Evolutionary conservation across 2,329 filamentous ascomycete species (phyloP).

Genomic region (Fusarium equiseti): DNA sequence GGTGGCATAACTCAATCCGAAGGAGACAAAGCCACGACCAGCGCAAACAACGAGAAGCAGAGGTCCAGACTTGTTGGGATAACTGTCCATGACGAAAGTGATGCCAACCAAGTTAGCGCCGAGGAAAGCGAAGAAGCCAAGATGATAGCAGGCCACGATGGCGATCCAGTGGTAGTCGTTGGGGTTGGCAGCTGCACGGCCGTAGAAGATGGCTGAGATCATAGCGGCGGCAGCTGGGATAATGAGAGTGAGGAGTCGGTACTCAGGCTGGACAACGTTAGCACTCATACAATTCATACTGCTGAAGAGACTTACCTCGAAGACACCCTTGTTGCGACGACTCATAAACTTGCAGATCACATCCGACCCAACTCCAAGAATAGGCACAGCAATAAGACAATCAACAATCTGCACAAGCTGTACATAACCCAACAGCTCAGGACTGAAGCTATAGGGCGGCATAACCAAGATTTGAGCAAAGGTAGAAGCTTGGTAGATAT

Average conservation of each 20-base stretch:
- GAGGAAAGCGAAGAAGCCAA: constrained; percentile 11
- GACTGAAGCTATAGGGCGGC: not conserved
- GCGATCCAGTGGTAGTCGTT: constrained; percentile 16
- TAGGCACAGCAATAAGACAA: constrained; percentile 4
- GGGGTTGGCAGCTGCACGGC: constrained; percentile 2
- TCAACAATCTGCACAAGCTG: constrained; percentile 6
- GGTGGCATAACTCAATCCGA: constrained; percentile 1
- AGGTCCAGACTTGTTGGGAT: constrained; percentile 9
- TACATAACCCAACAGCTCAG: constrained; percentile 1
- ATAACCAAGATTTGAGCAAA: not conserved
- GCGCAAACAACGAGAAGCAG: constrained; percentile 6
- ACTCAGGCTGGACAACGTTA: not conserved
- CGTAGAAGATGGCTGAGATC: constrained; percentile 4
- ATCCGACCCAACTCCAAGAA: constrained; percentile 8
- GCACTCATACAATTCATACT: too few species aligned
- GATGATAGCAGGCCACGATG: constrained; percentile 6
- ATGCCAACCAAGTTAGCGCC: constrained; percentile 10
- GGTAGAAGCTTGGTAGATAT: constrained; percentile 14
- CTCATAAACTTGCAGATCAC: constrained; percentile 14
- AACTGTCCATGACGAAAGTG: constrained; percentile 19
- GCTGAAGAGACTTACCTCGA: not conserved
- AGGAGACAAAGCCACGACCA: constrained; percentile 3
- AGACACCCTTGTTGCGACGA: constrained; percentile 1
- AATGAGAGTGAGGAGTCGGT: not conserved
- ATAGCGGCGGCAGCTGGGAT: constrained; percentile 3